A percentile compares a stretch with the other conserved stretches of the same genome.
Conservation (phyloP, 306 rosid genomes). For the Vicia sativa region DNA sequence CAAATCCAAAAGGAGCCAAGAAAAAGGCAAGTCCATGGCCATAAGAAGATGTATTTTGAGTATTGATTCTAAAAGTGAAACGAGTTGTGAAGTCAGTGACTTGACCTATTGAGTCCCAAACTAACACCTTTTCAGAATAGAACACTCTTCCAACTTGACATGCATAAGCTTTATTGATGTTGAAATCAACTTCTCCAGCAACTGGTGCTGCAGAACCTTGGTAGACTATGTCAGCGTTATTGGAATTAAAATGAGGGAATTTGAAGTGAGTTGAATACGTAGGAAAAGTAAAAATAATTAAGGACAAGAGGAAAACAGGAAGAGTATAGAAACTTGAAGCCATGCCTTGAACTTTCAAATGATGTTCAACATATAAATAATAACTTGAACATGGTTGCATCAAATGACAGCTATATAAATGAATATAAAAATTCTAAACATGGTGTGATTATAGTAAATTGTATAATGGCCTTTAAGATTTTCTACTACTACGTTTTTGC, state of each 20-base stretch:
- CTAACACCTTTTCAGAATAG: conserved; percentile 39
- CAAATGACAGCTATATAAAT: neutral
- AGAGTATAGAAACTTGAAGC: neutral
- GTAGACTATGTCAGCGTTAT: conserved; percentile 25
- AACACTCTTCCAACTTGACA: conserved; percentile 42
- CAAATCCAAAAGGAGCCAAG: conserved; percentile 40
- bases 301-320: neutral
- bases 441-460: neutral
- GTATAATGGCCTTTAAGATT: neutral
- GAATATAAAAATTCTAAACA: neutral
- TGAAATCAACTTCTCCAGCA: conserved; percentile 21
- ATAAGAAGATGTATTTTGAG: neutral
- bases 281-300: neutral
- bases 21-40: conserved; percentile 45
- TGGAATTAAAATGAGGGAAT: conserved; percentile 3
- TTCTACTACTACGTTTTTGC: neutral
- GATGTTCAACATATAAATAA: neutral
- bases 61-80: conserved; percentile 40
- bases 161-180: neutral
- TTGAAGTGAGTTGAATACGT: conserved; percentile 35
- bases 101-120: conserved; percentile 48
- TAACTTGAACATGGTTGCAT: neutral
- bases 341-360: conserved; percentile 16
- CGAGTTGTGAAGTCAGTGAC: conserved; percentile 47
- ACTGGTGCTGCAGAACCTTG: conserved; percentile 43